These are phyloP conservation scores for Ceraceosorus guamensis DNA, from an alignment of 1,284 basidiomycete genomes.

Conservation along the genomic window DNA sequence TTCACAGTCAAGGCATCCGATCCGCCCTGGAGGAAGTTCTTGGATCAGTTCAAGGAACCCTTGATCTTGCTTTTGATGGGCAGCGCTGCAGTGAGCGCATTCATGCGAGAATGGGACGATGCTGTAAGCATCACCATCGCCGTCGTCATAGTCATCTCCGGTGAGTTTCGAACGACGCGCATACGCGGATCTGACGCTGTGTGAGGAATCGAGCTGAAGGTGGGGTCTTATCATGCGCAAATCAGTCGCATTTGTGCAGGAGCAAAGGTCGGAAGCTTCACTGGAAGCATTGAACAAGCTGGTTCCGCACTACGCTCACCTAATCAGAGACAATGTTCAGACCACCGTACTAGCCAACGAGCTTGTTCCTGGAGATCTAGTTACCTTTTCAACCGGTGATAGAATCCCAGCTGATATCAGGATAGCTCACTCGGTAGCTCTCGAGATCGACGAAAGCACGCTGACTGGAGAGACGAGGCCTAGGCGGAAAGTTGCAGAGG, in stretches of 20 bases:
- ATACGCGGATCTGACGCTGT: background rate
- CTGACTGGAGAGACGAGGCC: constrained; percentile 87
- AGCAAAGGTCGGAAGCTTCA: constrained; percentile 86
- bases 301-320: constrained; percentile 89
- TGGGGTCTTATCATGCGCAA: background rate
- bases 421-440: constrained; percentile 66
- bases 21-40: constrained; percentile 74
- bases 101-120: constrained; percentile 90
- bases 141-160: constrained; percentile 83
- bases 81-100: constrained; percentile 73
- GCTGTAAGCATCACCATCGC: constrained; percentile 90
- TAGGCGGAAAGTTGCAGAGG: constrained; percentile 61
- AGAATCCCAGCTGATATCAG: constrained; percentile 89
- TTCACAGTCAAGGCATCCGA: constrained; percentile 80
- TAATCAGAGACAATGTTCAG: constrained; percentile 60
- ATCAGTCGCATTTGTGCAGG: constrained; percentile 91
- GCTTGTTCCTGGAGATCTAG: constrained; percentile 86
- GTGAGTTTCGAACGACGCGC: constrained; percentile 52
- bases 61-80: constrained; percentile 81
- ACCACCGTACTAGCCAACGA: constrained; percentile 77
- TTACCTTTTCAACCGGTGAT: constrained; percentile 78
- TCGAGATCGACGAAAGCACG: constrained; percentile 92
- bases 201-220: background rate
- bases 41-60: constrained; percentile 87
- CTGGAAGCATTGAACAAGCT: constrained; percentile 91